Evolutionary conservation across 768 basidiomycete genomes (phyloP), one percentile per base, ranked within the genome.

Genomic region (Termitomyces sp.): DNA sequence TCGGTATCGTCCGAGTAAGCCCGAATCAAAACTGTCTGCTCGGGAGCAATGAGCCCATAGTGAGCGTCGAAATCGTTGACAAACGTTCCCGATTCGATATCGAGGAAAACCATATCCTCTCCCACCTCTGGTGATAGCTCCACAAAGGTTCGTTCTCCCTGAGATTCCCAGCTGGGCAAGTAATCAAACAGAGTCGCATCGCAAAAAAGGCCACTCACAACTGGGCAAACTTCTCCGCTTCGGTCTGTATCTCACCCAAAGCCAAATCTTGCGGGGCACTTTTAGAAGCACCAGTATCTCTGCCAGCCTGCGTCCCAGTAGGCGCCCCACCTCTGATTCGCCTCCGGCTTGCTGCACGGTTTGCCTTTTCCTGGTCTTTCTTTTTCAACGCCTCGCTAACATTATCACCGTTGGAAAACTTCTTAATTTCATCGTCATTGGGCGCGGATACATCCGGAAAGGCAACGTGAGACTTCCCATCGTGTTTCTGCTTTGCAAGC

Each of bases 1-100:
- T 99, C 97, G 2, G 90, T 85, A 69, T 98, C 97, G 50, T 95
- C 95, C 0, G 91, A 88, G 69, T 94, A 99, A 1, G 92, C 84
- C 3, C 96, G 84, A 35, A 99, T 84, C 45, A 98, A 73, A 22
- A 98, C 86, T 0, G 90, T 88, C 66, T 97, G 84, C 66, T 90
- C 88, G 0, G 91, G 86, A 3, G 81, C 69, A 36, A 98, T 72
- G 15, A 99, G 71, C 0, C 96, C 95, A 64, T 93, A 98, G 65
- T 86, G 78, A 16, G 81, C 76, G 66, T 96, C 88, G 65, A 92
- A 95, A 53, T 89, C 88, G 9, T 75, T 73, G 44, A 78, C 78
- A 15, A 83, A 68, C 18, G 75, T 68, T 4, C 66, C 70, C 4
- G 77, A 72, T 22, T 71, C 74, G 12, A 79, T 74, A 38, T 82